These are phyloP conservation scores for Pogostemon cablin DNA, from an alignment of 257 asterid species.

Conservation along the genomic window DNA sequence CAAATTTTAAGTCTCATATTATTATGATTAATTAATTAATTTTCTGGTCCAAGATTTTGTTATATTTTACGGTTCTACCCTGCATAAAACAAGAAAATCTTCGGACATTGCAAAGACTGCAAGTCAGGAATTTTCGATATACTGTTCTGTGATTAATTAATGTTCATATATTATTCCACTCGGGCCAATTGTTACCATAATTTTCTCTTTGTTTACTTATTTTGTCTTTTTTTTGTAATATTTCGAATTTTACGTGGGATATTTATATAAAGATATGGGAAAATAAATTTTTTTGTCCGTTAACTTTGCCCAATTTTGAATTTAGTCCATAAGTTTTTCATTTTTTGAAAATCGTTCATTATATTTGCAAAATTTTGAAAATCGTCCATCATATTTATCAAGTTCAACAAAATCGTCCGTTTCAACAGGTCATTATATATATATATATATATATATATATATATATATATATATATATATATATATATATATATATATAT, in stretches of 20 bases:
- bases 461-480: no score
- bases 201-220: not conserved
- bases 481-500: no score
- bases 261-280: conserved; percentile 33
- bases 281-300: no score
- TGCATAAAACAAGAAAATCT: not conserved
- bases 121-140: conserved; percentile 1
- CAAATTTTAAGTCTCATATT: not conserved
- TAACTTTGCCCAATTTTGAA: no score
- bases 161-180: not conserved
- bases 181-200: not conserved
- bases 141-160: not conserved
- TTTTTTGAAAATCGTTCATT: no score
- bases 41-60: not conserved
- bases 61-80: not conserved
- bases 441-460: no score
- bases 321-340: no score
- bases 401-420: no score
- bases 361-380: no score
- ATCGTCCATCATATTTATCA: no score
- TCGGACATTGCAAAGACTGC: not conserved
- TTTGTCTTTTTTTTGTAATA: not conserved
- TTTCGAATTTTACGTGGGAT: not conserved
- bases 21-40: not conserved
- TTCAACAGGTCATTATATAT: no score